These are phyloP conservation scores for Saussurea involucrata DNA, from an alignment of 129 eudicot genomes.

Conservation along the genomic window DNA sequence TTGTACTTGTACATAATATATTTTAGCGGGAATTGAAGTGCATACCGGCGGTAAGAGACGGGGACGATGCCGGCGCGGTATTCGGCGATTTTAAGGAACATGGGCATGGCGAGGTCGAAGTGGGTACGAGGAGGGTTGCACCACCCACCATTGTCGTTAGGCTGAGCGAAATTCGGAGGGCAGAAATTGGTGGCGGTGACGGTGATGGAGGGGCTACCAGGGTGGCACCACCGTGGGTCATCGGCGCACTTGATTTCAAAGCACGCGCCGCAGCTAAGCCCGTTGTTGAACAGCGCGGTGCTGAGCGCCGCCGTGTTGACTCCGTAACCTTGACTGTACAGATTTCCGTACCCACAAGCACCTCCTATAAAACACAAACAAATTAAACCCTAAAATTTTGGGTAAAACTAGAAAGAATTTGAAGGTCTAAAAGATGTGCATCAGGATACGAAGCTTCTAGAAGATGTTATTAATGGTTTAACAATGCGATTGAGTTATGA, in stretches of 20 bases:
- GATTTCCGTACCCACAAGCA: constrained; percentile 89
- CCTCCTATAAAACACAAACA: constrained; percentile 44
- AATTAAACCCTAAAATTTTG: background rate
- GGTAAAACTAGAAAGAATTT: background rate
- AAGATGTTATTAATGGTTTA: background rate
- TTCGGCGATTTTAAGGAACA: constrained; percentile 85
- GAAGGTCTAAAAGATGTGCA: background rate
- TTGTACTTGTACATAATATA: constrained; percentile 1
- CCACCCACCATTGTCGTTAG: constrained; percentile 94
- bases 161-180: constrained; percentile 74
- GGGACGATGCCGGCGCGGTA: constrained; percentile 96
- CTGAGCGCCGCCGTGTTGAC: constrained; percentile 94
- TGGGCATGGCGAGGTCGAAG: constrained; percentile 92
- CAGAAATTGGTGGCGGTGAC: constrained; percentile 88
- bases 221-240: constrained; percentile 83
- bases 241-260: constrained; percentile 74
- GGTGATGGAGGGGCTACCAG: constrained; percentile 83
- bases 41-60: constrained; percentile 76
- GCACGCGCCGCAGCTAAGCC: constrained; percentile 89
- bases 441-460: background rate
- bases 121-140: constrained; percentile 94
- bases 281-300: constrained; percentile 84
- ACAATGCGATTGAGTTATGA: background rate
- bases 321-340: constrained; percentile 91
- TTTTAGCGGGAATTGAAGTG: background rate